These are phyloP conservation scores for Blastobotrys terrestris DNA, from an alignment of 805 yeast species.

Conservation along the genomic window DNA sequence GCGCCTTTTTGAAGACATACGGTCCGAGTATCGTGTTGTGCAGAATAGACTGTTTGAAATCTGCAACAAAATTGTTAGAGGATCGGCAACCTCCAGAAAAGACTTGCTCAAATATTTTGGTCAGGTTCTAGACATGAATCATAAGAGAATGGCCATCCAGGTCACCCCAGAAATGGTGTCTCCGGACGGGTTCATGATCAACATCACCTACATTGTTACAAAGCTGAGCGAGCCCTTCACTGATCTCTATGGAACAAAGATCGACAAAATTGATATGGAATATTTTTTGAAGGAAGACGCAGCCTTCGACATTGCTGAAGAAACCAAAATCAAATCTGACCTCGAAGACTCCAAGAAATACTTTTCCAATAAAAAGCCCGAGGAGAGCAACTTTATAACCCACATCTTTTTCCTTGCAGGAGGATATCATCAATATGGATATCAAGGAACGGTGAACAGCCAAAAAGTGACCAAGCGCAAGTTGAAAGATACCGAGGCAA, in stretches of 20 bases:
- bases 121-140: constrained; percentile 70
- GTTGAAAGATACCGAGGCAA: constrained; percentile 44
- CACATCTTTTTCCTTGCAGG: constrained; percentile 79
- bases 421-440: constrained; percentile 80
- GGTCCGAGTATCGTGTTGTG: constrained; percentile 20
- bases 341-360: constrained; percentile 59
- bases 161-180: constrained; percentile 62
- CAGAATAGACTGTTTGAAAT: constrained; percentile 62
- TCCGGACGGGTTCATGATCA: constrained; percentile 76
- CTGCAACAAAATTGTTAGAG: constrained; percentile 68
- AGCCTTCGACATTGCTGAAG: constrained; percentile 64
- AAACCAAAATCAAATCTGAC: constrained; percentile 77
- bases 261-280: constrained; percentile 69
- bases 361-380: constrained; percentile 33
- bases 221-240: constrained; percentile 80
- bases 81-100: constrained; percentile 57
- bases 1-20: constrained; percentile 19
- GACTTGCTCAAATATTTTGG: constrained; percentile 65
- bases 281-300: constrained; percentile 51
- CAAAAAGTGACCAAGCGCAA: constrained; percentile 49
- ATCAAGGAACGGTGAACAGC: constrained; percentile 65
- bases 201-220: constrained; percentile 60
- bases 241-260: constrained; percentile 55
- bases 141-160: constrained; percentile 56
- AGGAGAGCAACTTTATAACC: constrained; percentile 71